Conservation (phyloP, 1,139 yeast genomes). For the Kurtzmaniella natalensis region DNA sequence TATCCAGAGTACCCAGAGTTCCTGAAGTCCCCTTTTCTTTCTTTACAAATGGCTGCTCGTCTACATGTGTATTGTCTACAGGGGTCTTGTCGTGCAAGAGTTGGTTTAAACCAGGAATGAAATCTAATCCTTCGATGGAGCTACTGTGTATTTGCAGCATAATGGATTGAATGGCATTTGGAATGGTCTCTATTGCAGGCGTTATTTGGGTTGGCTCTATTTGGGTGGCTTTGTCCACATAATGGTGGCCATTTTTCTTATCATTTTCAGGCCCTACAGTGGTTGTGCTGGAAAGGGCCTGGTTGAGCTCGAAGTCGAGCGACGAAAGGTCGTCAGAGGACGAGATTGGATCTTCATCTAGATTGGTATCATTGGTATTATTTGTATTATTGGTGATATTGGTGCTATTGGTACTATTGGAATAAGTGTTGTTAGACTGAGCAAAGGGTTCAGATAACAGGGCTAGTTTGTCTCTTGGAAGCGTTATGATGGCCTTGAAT, state of each 20-base stretch:
- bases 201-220: not conserved
- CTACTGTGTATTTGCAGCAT: too few relatives aligned
- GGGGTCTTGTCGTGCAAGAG: too few relatives aligned
- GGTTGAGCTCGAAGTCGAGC: slow-evolving; percentile 16
- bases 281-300: slow-evolving; percentile 10
- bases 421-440: not conserved
- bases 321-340: slow-evolving; percentile 10
- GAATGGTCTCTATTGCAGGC: not conserved
- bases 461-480: not conserved
- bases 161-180: not conserved
- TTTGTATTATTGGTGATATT: not conserved
- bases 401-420: not conserved
- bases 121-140: too few relatives aligned
- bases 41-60: too few relatives aligned
- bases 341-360: slow-evolving; percentile 1
- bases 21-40: too few relatives aligned
- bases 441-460: not conserved
- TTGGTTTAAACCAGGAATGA: too few relatives aligned
- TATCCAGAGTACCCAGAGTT: too few relatives aligned
- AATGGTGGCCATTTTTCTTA: not conserved
- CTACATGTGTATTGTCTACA: too few relatives aligned
- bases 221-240: not conserved
- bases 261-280: slow-evolving; percentile 3
- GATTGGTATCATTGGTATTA: not conserved
- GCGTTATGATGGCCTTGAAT: slow-evolving; percentile 1